These are phyloP conservation scores for Penicillium canescens DNA, from an alignment of 495 filamentous ascomycete species.

Conservation along the genomic window DNA sequence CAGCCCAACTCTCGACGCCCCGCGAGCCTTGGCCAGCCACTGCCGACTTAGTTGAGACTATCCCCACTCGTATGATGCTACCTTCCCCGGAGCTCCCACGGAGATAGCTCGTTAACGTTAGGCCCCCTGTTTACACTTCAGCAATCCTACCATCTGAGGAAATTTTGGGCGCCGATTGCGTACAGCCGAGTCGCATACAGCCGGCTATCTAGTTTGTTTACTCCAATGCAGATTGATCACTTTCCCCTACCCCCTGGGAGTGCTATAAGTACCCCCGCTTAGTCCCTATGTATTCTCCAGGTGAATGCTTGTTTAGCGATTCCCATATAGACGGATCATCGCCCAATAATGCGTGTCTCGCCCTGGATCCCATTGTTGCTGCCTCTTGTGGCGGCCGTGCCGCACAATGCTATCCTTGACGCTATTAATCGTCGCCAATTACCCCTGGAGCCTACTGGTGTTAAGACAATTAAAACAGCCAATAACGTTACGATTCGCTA, in stretches of 20 bases:
- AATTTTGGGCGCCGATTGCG: constrained; percentile 2
- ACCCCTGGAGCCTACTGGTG: constrained; percentile 50
- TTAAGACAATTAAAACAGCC: constrained; percentile 59
- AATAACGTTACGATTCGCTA: constrained; percentile 50
- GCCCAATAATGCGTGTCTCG: constrained; percentile 28
- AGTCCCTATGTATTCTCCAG: not conserved
- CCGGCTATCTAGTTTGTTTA: no score
- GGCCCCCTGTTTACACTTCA: constrained; percentile 7
- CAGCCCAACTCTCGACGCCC: no score
- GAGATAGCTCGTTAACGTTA: constrained; percentile 13
- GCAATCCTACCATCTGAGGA: not conserved
- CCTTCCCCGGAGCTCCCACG: constrained; percentile 28
- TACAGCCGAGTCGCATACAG: not conserved
- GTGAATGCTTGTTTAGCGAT: not conserved
- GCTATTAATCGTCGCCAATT: constrained; percentile 37
- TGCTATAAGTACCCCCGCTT: constrained; percentile 4
- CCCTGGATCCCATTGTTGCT: constrained; percentile 24
- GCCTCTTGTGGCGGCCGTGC: constrained; percentile 26
- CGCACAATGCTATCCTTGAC: constrained; percentile 14
- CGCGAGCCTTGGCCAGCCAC: no score
- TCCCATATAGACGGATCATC: not conserved
- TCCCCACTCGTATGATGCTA: constrained; percentile 15
- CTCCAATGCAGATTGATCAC: not conserved
- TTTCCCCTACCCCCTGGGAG: not conserved
- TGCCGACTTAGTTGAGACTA: constrained; percentile 1